Evolutionary conservation across 164 flowering plant genomes (phyloP), one percentile per base, ranked within the genome.

Genomic region (Amborella trichopoda): DNA sequence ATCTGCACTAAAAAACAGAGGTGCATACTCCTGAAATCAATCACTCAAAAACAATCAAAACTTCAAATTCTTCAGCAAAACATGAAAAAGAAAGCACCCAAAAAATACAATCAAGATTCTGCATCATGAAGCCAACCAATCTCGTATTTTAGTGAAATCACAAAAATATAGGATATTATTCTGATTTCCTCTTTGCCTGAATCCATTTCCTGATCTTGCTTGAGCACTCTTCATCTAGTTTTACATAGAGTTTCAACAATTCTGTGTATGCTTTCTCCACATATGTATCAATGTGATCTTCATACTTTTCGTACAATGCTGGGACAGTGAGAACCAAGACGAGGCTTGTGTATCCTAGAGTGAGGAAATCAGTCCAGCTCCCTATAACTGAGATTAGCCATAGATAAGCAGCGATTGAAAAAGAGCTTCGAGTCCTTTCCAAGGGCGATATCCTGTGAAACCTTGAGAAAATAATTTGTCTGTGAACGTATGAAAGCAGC

Each of bases 261-360:
- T 62, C 68, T 37, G 38, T 55, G 56, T 46, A 74, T 14, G 44
- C 61, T 44, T 48, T 34, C 30, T 77, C 23, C 20, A 56, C 34
- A 63, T 55, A 57, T 58, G 27, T 55, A 44, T 86, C 90, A 5
- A 82, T 61, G 11, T 48, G 56, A 63, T 77, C 78, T 63, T 84
- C 95, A 48, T 63, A 76, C 52, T 59, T 77, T 54, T 84, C 94
- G 53, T 82, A 91, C 26, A 82, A 49, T 13, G 74, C 80, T 9
- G 99, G 96, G 47, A 84, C 30, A 14, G 83, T 84, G 25, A 87
- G 81, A 51, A 78, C 46, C 30, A 82, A 8, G 5, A 82, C 48
- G 42, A 87, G 71, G 59, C 78, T 96, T 91, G 86, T 60, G 64
- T 84, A 87, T 46, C 70, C 64, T 41, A 84, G 50, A 21, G 95